These are phyloP conservation scores for Morella rubra DNA, from an alignment of 306 rosid species.

Conservation along the genomic window DNA sequence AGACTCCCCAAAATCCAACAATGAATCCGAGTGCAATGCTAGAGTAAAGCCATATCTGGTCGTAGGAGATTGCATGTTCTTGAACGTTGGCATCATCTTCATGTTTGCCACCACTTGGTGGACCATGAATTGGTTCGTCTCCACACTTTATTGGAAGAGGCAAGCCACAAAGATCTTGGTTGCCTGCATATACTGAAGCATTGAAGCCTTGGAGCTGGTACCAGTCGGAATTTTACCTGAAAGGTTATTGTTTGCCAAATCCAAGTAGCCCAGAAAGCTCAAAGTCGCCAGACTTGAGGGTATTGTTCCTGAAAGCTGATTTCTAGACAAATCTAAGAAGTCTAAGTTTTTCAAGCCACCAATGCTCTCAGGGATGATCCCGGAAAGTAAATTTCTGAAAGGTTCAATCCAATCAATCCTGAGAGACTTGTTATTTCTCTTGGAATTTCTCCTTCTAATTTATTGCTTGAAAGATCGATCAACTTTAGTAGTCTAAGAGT, in stretches of 20 bases:
- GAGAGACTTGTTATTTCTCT: neutral
- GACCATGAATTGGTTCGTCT: neutral
- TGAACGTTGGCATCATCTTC: conserved; percentile 1
- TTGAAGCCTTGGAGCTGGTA: conserved; percentile 23
- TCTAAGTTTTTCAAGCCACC: conserved; percentile 19
- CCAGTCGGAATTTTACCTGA: conserved; percentile 21
- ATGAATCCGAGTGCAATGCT: conserved; percentile 32
- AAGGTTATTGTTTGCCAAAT: conserved; percentile 30
- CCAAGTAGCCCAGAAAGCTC: neutral
- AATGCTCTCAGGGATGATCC: conserved; percentile 17
- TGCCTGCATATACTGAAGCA: conserved; percentile 17
- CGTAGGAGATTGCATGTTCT: neutral
- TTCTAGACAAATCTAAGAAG: conserved; percentile 30
- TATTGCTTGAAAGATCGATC: conserved; percentile 37
- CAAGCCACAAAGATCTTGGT: conserved; percentile 29
- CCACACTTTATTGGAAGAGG: conserved; percentile 26
- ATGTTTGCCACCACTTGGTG: neutral
- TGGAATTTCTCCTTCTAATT: conserved; percentile 28
- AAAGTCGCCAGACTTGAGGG: conserved; percentile 16
- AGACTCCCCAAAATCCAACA: conserved; percentile 35
- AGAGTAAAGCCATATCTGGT: conserved; percentile 16
- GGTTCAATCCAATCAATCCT: conserved; percentile 19
- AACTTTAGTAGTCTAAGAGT: conserved; percentile 10
- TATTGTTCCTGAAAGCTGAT: conserved; percentile 25
- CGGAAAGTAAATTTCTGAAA: conserved; percentile 21